phyloP scores from a whole-genome alignment of 2,329 filamentous ascomycete species.

The Albifimbria verrucaria region DNA sequence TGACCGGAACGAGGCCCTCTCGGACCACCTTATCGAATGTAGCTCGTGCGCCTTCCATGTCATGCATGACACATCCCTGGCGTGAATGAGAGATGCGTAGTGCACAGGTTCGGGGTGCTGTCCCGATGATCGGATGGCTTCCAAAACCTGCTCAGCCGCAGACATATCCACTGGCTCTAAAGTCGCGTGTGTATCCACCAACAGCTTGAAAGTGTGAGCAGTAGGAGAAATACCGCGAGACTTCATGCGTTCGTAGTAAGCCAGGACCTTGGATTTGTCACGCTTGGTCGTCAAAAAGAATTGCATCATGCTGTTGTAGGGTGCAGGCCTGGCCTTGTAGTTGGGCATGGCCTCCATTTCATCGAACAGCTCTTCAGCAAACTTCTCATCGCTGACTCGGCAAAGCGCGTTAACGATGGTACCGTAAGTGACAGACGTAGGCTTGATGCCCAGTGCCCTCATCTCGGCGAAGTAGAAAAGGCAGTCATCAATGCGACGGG shows the following conservation, averaged over 20 bases:
- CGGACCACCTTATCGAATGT: conserved; percentile 79
- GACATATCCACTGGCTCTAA: conserved; percentile 87
- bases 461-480: conserved; percentile 98
- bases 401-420: conserved; percentile 97
- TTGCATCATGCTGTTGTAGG: conserved; percentile 99
- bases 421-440: conserved; percentile 95
- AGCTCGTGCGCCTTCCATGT: conserved; percentile 77
- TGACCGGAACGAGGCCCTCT: conserved; percentile 63
- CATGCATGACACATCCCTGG: conserved; percentile 89
- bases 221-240: conserved; percentile 83
- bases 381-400: conserved; percentile 95
- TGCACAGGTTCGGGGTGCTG: conserved; percentile 86
- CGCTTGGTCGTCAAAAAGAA: conserved; percentile 98
- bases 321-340: conserved; percentile 95
- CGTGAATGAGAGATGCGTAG: conserved; percentile 93
- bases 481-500: conserved; percentile 95
- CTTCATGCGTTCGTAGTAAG: conserved; percentile 94
- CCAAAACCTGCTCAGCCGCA: conserved; percentile 80
- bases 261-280: conserved; percentile 87
- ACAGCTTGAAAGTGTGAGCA: conserved; percentile 94
- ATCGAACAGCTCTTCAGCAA: conserved; percentile 95
- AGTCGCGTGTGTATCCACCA: conserved; percentile 92
- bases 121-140: conserved; percentile 70
- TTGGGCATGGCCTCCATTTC: conserved; percentile 99
- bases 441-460: conserved; percentile 87